Evolutionary conservation across 2,329 filamentous ascomycete genomes (phyloP).

Genomic region (Septoria linicola): DNA sequence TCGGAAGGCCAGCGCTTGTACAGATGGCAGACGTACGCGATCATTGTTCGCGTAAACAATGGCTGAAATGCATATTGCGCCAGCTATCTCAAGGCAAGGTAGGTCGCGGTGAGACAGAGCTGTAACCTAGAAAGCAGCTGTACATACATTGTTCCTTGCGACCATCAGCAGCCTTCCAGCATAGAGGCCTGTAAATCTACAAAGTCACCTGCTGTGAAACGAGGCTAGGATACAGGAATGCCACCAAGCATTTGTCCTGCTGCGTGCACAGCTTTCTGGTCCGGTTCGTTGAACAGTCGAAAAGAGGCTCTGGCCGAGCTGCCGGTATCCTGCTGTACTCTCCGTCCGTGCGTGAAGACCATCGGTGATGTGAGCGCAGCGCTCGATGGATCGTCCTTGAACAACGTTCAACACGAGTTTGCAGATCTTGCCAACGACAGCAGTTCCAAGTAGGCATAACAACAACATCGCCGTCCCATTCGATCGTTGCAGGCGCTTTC

Average conservation of each 20-base stretch:
- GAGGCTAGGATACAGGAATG: too few relatives aligned
- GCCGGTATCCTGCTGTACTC: too few relatives aligned
- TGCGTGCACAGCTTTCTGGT: too few relatives aligned
- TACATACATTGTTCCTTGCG: constrained; percentile 2
- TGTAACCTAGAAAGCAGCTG: neutral
- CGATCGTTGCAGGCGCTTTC: neutral
- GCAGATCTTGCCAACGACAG: neutral
- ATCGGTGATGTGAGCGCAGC: too few relatives aligned
- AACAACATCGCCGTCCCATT: constrained; percentile 2
- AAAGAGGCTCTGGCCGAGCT: too few relatives aligned
- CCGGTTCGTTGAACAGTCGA: too few relatives aligned
- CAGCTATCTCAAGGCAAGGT: too few relatives aligned
- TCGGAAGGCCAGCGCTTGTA: neutral
- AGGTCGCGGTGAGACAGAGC: neutral
- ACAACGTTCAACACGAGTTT: neutral
- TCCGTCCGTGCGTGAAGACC: too few relatives aligned
- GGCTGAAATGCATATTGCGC: too few relatives aligned
- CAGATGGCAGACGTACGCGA: neutral
- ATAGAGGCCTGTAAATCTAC: too few relatives aligned
- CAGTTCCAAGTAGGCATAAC: neutral
- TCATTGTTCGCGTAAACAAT: neutral
- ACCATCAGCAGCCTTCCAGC: neutral
- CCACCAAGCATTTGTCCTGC: too few relatives aligned
- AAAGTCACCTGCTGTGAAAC: neutral
- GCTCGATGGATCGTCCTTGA: too few relatives aligned